Base-by-base conservation (phyloP, 495 filamentous ascomycete species). In the Acidomyces sp. region DNA sequence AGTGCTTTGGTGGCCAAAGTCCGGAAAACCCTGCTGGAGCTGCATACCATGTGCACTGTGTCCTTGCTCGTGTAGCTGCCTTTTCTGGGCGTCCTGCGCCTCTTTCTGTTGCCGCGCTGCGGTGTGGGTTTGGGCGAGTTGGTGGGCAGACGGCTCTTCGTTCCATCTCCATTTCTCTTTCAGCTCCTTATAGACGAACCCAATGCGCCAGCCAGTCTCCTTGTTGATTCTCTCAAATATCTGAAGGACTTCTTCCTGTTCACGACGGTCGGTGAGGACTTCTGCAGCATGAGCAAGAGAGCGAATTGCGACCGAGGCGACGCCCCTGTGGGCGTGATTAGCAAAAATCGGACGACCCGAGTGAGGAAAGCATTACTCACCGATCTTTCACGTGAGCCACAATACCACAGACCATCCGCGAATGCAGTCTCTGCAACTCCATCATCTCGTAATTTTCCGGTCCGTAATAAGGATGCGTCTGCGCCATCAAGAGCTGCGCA, bases 331-430 rank as follows among this genome's bases (percentile, higher is more conserved):
- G 31, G 29, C 52, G 15, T 12, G 47, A 47, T 51, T 26, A 55
- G 29, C 16, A 39, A 28, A 6, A 9, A 11, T 37, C 7, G 19
- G 5, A 33, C 9, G 35, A 31, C 29, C 24, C 13, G 33, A 47
- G 4, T 31, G 31, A 19, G 34, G 15, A 25, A 11, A 24, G 17
- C 15, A 31, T 17, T 11, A 57, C 64, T 46, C 60, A 75, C 56
- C 75, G 66, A 52, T 94, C 85, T 55, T 82, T 80, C 40, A 79
- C 73, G 53, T 92, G 83, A 0, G 85, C 82, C 3, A 77, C 74
- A 47, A 96, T 88, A 19, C 88, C 90, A 51, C 86, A 95, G 28
- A 90, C 76, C 48, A 83, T 72, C 43, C 80, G 74, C 3, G 85
- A 76, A 56, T 95, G 82, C 31, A 67, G 66, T 37, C 77, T 66